Evolutionary conservation across 352 stramenopile species (phyloP).

Genomic region (Phytopythium sindhum): DNA sequence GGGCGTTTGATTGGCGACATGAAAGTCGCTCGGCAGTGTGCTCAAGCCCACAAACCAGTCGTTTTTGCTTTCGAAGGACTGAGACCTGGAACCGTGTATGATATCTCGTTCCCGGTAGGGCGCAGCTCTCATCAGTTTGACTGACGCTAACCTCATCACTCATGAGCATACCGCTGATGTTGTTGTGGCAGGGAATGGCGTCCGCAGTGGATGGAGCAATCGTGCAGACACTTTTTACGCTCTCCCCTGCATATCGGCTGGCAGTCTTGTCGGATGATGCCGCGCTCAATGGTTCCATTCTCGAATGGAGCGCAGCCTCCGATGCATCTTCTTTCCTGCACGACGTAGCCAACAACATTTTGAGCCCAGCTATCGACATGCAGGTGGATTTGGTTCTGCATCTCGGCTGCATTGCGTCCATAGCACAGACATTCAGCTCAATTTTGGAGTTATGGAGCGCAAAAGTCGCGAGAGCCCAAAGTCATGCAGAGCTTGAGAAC

Average conservation of each 20-base stretch:
- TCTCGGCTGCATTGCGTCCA: slow-evolving; percentile 22
- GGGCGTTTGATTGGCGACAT: slow-evolving; percentile 30
- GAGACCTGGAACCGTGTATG: slow-evolving; percentile 30
- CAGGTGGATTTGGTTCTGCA: slow-evolving; percentile 33
- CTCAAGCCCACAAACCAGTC: slow-evolving; percentile 16
- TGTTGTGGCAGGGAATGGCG: slow-evolving; percentile 20
- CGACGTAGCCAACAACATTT: slow-evolving; percentile 26
- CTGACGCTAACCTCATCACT: background rate
- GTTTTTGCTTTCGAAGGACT: slow-evolving; percentile 31
- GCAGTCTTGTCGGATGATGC: slow-evolving; percentile 20
- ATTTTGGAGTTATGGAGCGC: background rate
- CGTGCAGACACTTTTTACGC: slow-evolving; percentile 25
- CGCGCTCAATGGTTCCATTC: slow-evolving; percentile 17
- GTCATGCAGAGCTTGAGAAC: slow-evolving; percentile 8
- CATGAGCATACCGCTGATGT: background rate
- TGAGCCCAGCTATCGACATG: slow-evolving; percentile 18
- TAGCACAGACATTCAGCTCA: slow-evolving; percentile 17
- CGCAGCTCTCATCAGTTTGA: background rate
- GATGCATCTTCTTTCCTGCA: slow-evolving; percentile 18
- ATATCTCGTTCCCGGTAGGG: slow-evolving; percentile 34
- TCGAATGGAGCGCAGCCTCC: background rate
- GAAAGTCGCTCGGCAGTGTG: slow-evolving; percentile 4
- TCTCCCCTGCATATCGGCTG: slow-evolving; percentile 29
- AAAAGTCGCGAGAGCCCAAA: background rate
- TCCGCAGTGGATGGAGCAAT: slow-evolving; percentile 7